phyloP scores from a whole-genome alignment of 768 basidiomycete genomes.

The Daedaleopsis nitida region DNA sequence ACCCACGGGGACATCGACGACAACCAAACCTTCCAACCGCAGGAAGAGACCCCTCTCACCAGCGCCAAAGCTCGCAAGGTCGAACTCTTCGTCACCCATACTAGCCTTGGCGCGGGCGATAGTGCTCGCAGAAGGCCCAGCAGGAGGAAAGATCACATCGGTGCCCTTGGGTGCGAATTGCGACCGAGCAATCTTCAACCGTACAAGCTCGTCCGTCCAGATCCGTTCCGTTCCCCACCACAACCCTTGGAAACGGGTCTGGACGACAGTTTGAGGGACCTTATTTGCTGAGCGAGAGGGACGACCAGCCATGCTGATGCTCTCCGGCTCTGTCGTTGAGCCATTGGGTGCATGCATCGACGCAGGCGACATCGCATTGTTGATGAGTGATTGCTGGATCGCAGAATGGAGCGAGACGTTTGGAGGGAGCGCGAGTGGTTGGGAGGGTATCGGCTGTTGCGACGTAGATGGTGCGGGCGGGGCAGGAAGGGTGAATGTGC shows the following conservation, averaged over 20 bases:
- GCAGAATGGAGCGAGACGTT: slow-evolving; percentile 3
- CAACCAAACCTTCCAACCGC: slow-evolving; percentile 64
- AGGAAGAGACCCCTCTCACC: slow-evolving; percentile 70
- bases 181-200: slow-evolving; percentile 69
- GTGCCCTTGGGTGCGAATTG: slow-evolving; percentile 70
- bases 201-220: slow-evolving; percentile 83
- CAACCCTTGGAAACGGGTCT: slow-evolving; percentile 72
- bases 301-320: slow-evolving; percentile 29
- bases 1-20: slow-evolving; percentile 52
- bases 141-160: slow-evolving; percentile 58
- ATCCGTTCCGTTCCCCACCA: slow-evolving; percentile 93
- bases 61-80: slow-evolving; percentile 42
- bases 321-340: slow-evolving; percentile 25
- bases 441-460: not conserved
- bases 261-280: slow-evolving; percentile 39
- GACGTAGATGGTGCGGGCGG: not conserved
- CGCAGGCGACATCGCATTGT: not conserved
- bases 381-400: slow-evolving; percentile 12
- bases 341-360: slow-evolving; percentile 21
- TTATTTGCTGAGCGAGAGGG: slow-evolving; percentile 18
- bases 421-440: not conserved
- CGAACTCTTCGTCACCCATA: slow-evolving; percentile 27
- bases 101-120: slow-evolving; percentile 34
- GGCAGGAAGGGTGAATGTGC: slow-evolving; percentile 46
- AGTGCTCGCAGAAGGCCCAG: slow-evolving; percentile 47